Evolutionary conservation across 768 basidiomycete species (phyloP).

Genomic region (Mycena leptocephala): DNA sequence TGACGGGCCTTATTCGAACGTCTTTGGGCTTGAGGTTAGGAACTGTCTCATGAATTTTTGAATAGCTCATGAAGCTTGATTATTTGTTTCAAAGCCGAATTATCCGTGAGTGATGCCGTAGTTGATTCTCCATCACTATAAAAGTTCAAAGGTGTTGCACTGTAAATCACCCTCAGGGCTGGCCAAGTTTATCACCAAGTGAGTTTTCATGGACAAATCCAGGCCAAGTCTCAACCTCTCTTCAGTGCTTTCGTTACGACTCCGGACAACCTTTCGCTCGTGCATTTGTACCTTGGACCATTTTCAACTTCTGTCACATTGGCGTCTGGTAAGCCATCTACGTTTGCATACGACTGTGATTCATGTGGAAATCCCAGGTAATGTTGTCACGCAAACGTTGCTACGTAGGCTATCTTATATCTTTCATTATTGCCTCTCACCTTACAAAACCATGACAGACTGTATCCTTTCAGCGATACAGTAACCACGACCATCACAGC

Average conservation of each 20-base stretch:
- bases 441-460: neutral
- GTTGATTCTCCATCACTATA: neutral
- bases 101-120: constrained; percentile 55
- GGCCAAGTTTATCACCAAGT: constrained; percentile 70
- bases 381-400: constrained; percentile 61
- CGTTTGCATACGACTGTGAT: neutral
- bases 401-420: constrained; percentile 46
- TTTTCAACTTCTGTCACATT: constrained; percentile 60
- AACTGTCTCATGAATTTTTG: too few species aligned
- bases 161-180: constrained; percentile 70
- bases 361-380: constrained; percentile 46
- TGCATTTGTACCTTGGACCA: constrained; percentile 66
- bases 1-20: constrained; percentile 60
- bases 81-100: too few species aligned
- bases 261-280: constrained; percentile 61
- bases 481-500: constrained; percentile 64
- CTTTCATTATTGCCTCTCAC: neutral
- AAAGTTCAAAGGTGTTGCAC: constrained; percentile 59
- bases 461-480: constrained; percentile 68
- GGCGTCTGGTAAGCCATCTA: constrained; percentile 49
- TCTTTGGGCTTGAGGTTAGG: constrained; percentile 68
- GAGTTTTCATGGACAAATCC: neutral
- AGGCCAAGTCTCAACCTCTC: neutral
- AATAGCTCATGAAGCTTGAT: too few species aligned
- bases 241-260: constrained; percentile 61